Evolutionary conservation across 768 basidiomycete species (phyloP), one percentile per base, ranked within the genome.

Genomic region (Tulasnella sp.): DNA sequence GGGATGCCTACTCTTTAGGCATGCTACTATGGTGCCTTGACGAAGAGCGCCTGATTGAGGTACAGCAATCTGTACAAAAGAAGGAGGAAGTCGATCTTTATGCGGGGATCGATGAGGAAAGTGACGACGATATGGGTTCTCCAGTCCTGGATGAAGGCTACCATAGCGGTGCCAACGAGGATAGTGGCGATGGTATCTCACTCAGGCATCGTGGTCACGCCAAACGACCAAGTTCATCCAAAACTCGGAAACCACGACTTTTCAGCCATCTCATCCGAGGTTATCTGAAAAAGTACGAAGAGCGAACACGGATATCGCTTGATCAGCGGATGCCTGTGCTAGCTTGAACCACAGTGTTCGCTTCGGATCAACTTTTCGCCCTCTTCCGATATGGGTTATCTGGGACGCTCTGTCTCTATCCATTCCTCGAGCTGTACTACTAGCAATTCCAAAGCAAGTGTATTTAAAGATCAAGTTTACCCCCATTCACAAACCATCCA

Each of bases 1-100:
- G 42, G 12, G 55, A 56, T 32, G 48, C 55, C 19, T 56, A 56
- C 37, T 54, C 55, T 10, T 44, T 56, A 3, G 55, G 55, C 24
- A 45, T 56, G 13, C 32, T 56, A 15, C 15, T 48, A n/a, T 43
- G 57, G 39, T 56, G 55, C 24, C 33, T 56, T 4, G 55, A 56
- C 20, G 32, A 40, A 29, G 55, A 54, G 27, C 33, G 39, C 12
- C 37, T 56, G 3, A 31, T 56, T 15, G 55, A 56, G 9, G 31
- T 56, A 28, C 42, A 54, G 12, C 55, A 56, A 13, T n/a, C 29
- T 19, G 44, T 46, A 10, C 55, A 56, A 29, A 45, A 12, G 54
- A 49, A 48, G 27, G 53, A 56, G 34, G 53, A 56, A 19, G 37
- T 39, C 19, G 49, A 41, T 3, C 49, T 51, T 4, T 51, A 29